Base-by-base conservation (phyloP, 2,329 filamentous ascomycete genomes). In the Seiridium unicorne region DNA sequence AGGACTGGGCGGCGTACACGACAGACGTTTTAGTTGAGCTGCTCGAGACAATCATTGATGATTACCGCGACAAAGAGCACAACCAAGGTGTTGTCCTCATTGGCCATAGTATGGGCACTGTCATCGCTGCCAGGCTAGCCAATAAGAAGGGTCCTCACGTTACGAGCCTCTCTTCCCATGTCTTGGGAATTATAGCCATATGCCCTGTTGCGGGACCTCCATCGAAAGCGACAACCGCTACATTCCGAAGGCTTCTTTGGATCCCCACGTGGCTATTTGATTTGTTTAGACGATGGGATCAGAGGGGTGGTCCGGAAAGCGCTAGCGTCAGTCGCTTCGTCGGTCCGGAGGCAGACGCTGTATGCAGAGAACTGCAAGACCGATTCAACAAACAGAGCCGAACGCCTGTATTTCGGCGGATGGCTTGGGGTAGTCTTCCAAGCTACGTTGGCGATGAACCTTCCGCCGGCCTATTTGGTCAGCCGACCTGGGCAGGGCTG, bases 21-120 rank as follows among this genome's bases (percentile, higher is more conserved):
- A 86, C 89, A 1, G 85, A 92, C 46, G 87, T 90, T 1, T 79
- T 98, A 32, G 86, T 85, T 3, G 89, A 92, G 65, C 79, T 99
- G 9, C 79, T 97, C 11, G 88, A 88, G 60, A 82, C 80, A 1
- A 85, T 92, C 38, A 93, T 98, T 61, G 84, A 92, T 44, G 82
- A 87, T 51, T 85, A 94, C 69, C 85, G 89, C 46, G 87, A 91
- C 64, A 83, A 82, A 48, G 80, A 85, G 1, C 92, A 96, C 72
- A 84, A 87, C 1, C 93, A 97, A 72, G 84, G 87, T 3, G 84
- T 97, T 11, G 83, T 97, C 26, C 74, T 97, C 36, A 85, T 98
- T 61, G 92, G 89, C 1, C 95, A 99, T 70, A 97, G 92, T 72
- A 90, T 97, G 85, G 95, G 95, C 5, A 93, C 90, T 61, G 90